A percentile compares a stretch with the other conserved stretches of the same genome.
Conservation (phyloP, 305 asterid species). For the Fraxinus ornus region DNA sequence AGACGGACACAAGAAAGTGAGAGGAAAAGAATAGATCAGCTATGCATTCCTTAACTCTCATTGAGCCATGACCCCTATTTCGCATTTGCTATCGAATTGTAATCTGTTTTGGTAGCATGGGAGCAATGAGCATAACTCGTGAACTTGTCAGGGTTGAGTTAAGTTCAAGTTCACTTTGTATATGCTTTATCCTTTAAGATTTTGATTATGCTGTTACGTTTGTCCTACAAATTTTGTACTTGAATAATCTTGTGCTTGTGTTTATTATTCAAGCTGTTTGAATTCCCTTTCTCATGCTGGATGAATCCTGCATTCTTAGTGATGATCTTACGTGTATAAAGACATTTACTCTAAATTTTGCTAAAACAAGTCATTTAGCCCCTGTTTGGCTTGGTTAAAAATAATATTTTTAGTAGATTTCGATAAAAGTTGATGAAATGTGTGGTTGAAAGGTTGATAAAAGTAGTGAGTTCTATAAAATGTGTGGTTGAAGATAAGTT, state of each 20-base stretch:
- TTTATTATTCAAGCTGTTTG: background rate
- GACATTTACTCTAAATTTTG: background rate
- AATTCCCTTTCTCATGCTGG: background rate
- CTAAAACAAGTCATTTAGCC: background rate
- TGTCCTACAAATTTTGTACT: background rate
- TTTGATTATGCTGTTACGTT: background rate
- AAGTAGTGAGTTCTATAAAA: no score
- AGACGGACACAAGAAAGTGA: background rate
- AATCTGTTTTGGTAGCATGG: background rate
- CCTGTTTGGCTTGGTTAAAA: background rate
- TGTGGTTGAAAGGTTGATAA: no score
- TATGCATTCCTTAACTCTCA: background rate
- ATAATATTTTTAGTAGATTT: no score
- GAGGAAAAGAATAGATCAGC: background rate
- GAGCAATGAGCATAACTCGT: background rate
- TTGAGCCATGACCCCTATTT: background rate
- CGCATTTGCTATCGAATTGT: background rate
- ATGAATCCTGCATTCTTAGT: background rate
- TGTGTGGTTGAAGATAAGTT: background rate
- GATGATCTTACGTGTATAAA: background rate
- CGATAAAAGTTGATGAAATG: no score
- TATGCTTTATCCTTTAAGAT: background rate
- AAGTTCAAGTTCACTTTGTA: background rate
- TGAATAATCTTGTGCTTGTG: background rate
- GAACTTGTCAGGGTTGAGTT: background rate